A percentile compares a stretch with the other conserved stretches of the same genome.
Evolutionary conservation across 176 grass and related monocot genomes (phyloP).

Genomic region (Paspalum notatum): DNA sequence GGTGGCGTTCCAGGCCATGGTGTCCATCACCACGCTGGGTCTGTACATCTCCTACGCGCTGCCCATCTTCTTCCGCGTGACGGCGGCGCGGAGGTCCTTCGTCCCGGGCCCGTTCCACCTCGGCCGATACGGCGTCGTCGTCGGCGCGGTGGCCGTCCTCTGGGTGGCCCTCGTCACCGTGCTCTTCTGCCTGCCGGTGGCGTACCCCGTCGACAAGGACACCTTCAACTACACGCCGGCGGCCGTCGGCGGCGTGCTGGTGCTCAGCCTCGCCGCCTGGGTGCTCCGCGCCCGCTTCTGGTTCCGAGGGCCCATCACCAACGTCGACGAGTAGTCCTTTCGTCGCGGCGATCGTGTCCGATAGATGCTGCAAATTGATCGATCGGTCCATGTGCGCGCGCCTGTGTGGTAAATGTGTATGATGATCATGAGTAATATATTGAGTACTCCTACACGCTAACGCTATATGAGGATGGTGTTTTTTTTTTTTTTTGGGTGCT

Average conservation of each 20-base stretch:
- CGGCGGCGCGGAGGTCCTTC: conserved; percentile 54
- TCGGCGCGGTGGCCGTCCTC: conserved; percentile 59
- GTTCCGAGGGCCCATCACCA: conserved; percentile 67
- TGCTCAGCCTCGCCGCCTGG: conserved; percentile 53
- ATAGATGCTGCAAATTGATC: too few species aligned
- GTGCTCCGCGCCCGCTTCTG: conserved; percentile 56
- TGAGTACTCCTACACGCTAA: too few species aligned
- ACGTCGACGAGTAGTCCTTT: conserved; percentile 27
- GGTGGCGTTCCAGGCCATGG: conserved; percentile 89
- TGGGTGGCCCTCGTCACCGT: conserved; percentile 75
- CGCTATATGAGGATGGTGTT: too few species aligned
- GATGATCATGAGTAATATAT: too few species aligned
- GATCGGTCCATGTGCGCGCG: too few species aligned
- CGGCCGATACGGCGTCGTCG: conserved; percentile 21
- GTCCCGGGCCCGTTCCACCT: conserved; percentile 68
- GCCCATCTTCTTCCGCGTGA: conserved; percentile 84
- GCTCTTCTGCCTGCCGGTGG: conserved; percentile 81
- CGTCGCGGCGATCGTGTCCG: too few species aligned
- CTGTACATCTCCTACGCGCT: conserved; percentile 78
- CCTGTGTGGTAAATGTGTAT: too few species aligned
- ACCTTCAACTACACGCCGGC: conserved; percentile 84
- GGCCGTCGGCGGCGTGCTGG: conserved; percentile 58
- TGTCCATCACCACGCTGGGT: conserved; percentile 64
- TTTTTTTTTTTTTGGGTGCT: too few species aligned
- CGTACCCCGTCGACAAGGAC: conserved; percentile 60